A percentile compares a stretch with the other conserved stretches of the same genome.
phyloP scores from a whole-genome alignment of 2,329 filamentous ascomycete species.

The Teratosphaeria pseudoeucalypti region DNA sequence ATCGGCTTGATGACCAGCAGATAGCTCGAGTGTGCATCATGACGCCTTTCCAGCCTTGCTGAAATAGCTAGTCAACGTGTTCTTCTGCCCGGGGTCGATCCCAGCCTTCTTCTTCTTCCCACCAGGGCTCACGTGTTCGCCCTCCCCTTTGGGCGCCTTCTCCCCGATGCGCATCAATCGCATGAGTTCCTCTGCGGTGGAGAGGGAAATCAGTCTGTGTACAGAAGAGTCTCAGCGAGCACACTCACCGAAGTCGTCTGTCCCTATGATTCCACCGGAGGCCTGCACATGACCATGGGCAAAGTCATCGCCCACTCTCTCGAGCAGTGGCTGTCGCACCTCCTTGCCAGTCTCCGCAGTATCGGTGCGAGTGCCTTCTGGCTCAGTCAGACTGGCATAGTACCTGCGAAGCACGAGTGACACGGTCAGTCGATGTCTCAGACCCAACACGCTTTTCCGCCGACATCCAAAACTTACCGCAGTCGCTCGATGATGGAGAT shows the following conservation, averaged over 20 bases:
- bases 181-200: slow-evolving; percentile 46
- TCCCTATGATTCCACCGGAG: slow-evolving; percentile 53
- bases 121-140: slow-evolving; percentile 22
- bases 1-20: background rate
- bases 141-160: slow-evolving; percentile 33
- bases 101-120: slow-evolving; percentile 28
- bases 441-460: background rate
- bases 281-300: slow-evolving; percentile 58
- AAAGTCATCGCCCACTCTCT: slow-evolving; percentile 52
- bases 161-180: slow-evolving; percentile 48
- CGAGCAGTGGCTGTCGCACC: slow-evolving; percentile 25
- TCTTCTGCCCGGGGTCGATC: slow-evolving; percentile 36
- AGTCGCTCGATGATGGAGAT: slow-evolving; percentile 55
- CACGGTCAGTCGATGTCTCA: background rate
- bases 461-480: slow-evolving; percentile 13
- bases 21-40: background rate
- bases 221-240: background rate
- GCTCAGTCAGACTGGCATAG: slow-evolving; percentile 36
- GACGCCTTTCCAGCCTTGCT: slow-evolving; percentile 22
- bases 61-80: slow-evolving; percentile 48
- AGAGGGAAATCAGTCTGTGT: background rate
- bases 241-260: slow-evolving; percentile 43
- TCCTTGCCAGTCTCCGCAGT: slow-evolving; percentile 1
- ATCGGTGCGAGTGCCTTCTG: slow-evolving; percentile 14
- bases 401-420: slow-evolving; percentile 8